Conservation (phyloP, 768 basidiomycete species). For the Melanogaster broomeanus region DNA sequence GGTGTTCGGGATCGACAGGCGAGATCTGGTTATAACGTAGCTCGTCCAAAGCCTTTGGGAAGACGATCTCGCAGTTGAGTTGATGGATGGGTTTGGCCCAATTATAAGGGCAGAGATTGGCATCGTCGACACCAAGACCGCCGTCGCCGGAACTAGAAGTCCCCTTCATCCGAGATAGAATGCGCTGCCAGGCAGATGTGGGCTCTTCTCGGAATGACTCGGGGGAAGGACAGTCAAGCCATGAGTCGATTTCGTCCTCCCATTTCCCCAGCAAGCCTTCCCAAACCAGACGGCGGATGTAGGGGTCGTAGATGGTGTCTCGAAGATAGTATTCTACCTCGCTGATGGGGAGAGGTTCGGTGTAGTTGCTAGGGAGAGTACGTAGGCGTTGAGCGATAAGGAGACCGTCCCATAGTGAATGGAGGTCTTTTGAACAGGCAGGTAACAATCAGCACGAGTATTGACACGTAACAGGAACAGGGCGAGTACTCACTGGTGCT, state of each 20-base stretch:
- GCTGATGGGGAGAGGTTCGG: constrained; percentile 64
- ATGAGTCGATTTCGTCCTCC: constrained; percentile 55
- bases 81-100: constrained; percentile 76
- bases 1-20: constrained; percentile 12
- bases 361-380: constrained; percentile 73
- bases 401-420: constrained; percentile 84
- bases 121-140: constrained; percentile 49
- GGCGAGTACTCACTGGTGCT: constrained; percentile 58
- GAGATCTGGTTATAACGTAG: constrained; percentile 38
- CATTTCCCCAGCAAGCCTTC: constrained; percentile 80
- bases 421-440: constrained; percentile 55
- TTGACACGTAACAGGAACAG: not conserved
- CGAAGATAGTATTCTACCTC: constrained; percentile 67
- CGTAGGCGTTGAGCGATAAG: constrained; percentile 85
- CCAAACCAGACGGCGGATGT: constrained; percentile 83
- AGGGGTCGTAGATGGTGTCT: constrained; percentile 84
- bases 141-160: constrained; percentile 19
- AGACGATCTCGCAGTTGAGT: constrained; percentile 82
- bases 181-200: constrained; percentile 28
- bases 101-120: constrained; percentile 67
- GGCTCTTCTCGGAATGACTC: constrained; percentile 4
- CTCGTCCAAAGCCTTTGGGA: constrained; percentile 71
- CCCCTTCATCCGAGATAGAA: constrained; percentile 14
- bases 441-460: not conserved
- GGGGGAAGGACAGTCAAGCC: constrained; percentile 66